Percentiles rank a stretch among this genome's conserved stretches.
These are phyloP conservation scores for Pichia phayaonensis DNA, from an alignment of 805 yeast species.

Conservation along the genomic window DNA sequence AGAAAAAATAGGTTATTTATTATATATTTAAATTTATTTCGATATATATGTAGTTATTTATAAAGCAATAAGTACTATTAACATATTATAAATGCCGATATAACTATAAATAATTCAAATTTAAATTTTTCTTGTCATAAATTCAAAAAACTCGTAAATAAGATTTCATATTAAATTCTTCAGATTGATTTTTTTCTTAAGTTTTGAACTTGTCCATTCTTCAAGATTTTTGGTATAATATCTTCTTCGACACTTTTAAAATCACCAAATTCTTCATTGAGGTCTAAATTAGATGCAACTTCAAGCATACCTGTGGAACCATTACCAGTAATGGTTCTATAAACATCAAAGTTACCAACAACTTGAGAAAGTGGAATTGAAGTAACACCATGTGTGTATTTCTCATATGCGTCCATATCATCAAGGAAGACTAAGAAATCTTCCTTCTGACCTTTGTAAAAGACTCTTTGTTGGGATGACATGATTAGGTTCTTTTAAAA, in stretches of 20 bases:
- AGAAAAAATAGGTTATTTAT: background rate
- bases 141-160: too few species aligned
- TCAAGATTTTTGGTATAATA: constrained; percentile 50
- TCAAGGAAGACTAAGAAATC: constrained; percentile 66
- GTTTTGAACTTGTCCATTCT: constrained; percentile 48
- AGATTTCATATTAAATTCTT: background rate
- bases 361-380: constrained; percentile 53
- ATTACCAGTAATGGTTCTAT: constrained; percentile 45
- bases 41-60: background rate
- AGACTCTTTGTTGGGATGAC: constrained; percentile 37
- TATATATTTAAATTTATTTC: background rate
- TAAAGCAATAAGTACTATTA: background rate
- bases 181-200: constrained; percentile 3
- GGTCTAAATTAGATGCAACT: constrained; percentile 59
- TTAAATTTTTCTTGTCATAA: background rate
- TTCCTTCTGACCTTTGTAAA: constrained; percentile 54
- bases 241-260: constrained; percentile 39
- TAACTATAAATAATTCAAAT: background rate
- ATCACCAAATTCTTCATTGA: constrained; percentile 64
- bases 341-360: constrained; percentile 61
- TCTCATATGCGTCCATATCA: constrained; percentile 39
- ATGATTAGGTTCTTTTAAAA: background rate
- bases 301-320: constrained; percentile 70
- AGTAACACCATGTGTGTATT: constrained; percentile 42
- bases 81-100: too few species aligned